Conservation (phyloP, 2,329 filamentous ascomycete species). For the Monosporascus cannonballus region DNA sequence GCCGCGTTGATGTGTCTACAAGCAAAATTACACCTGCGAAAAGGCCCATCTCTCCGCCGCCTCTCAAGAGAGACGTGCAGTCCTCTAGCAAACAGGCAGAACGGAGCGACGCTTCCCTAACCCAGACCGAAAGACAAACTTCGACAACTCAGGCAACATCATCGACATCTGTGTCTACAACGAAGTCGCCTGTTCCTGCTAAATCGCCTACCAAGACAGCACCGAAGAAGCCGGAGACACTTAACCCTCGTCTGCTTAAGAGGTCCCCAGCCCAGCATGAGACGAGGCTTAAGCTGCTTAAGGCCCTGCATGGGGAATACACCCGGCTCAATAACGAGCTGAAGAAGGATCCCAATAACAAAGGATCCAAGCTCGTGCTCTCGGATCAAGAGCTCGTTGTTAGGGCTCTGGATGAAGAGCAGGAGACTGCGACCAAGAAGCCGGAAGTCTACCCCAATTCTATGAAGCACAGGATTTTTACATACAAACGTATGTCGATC, state of each 20-base stretch:
- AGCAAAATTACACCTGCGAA: background rate
- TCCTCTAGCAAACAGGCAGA: background rate
- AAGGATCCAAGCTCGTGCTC: slow-evolving; percentile 48
- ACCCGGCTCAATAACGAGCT: slow-evolving; percentile 61
- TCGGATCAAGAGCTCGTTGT: slow-evolving; percentile 62
- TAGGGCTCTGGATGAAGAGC: slow-evolving; percentile 70
- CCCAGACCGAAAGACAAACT: background rate
- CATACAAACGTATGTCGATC: slow-evolving; percentile 67
- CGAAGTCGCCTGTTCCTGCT: slow-evolving; percentile 1
- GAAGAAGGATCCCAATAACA: slow-evolving; percentile 42
- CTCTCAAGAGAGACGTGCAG: slow-evolving; percentile 1
- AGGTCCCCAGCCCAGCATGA: slow-evolving; percentile 51
- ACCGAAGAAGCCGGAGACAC: slow-evolving; percentile 39
- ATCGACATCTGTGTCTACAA: slow-evolving; percentile 1
- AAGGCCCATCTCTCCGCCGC: slow-evolving; percentile 3
- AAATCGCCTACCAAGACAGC: slow-evolving; percentile 8
- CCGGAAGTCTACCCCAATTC: slow-evolving; percentile 72
- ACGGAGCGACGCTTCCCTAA: background rate
- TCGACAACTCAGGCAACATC: background rate
- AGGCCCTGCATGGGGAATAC: slow-evolving; percentile 60
- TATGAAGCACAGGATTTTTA: slow-evolving; percentile 73
- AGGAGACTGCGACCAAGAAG: slow-evolving; percentile 63
- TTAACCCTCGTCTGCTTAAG: slow-evolving; percentile 63
- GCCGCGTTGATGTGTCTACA: background rate
- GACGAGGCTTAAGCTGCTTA: slow-evolving; percentile 51